Percentiles rank a stretch among this genome's conserved stretches.
phyloP scores from a whole-genome alignment of 78 protist species.

The Creolimax fragrantissima region DNA sequence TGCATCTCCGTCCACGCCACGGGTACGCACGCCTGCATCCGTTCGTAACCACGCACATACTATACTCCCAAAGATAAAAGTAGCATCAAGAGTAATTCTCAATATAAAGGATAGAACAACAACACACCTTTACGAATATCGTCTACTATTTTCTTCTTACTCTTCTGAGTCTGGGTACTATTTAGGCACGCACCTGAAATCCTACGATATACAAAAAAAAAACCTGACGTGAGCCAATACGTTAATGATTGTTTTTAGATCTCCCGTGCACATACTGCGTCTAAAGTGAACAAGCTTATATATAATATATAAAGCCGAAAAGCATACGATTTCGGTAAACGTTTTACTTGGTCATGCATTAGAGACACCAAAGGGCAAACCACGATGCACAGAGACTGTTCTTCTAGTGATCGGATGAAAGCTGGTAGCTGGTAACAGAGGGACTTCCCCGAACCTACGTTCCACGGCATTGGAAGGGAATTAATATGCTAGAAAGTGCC shows the following conservation, averaged over 20 bases:
- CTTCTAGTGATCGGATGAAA: neutral
- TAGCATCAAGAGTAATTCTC: too few species aligned
- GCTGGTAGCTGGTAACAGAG: constrained; percentile 77
- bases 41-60: too few species aligned
- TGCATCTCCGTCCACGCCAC: too few species aligned
- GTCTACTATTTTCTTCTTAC: neutral
- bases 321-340: neutral
- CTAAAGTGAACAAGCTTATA: too few species aligned
- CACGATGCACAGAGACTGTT: constrained; percentile 29
- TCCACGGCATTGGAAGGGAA: neutral
- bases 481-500: neutral
- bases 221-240: too few species aligned
- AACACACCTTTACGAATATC: neutral
- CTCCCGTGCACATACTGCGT: too few species aligned
- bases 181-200: neutral
- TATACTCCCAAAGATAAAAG: too few species aligned
- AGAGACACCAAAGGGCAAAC: constrained; percentile 62
- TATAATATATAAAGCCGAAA: too few species aligned
- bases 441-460: constrained; percentile 71
- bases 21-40: too few species aligned
- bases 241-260: too few species aligned
- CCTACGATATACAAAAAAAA: too few species aligned
- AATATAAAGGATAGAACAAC: too few species aligned
- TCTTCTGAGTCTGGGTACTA: neutral
- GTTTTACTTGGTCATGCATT: constrained; percentile 51